A percentile compares a stretch with the other conserved stretches of the same genome.
phyloP scores from a whole-genome alignment of 208 protist genomes.

The Herpetomonas tarakana region DNA sequence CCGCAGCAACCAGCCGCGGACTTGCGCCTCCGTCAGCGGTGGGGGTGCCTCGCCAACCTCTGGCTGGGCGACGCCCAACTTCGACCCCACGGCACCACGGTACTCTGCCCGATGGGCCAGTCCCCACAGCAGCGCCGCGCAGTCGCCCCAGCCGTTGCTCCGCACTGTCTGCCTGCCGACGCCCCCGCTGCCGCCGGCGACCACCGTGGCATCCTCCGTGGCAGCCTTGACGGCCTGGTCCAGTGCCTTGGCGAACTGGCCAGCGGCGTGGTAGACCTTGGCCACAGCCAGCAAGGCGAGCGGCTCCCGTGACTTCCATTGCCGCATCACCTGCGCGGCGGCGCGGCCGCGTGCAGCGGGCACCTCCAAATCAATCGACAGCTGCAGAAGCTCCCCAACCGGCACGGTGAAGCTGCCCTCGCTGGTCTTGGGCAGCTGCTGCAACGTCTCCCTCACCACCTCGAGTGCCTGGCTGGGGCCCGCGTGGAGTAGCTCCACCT shows the following conservation, averaged over 20 bases:
- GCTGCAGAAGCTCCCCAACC: constrained; percentile 51
- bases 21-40: background rate
- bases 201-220: constrained; percentile 20
- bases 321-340: constrained; percentile 65
- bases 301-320: constrained; percentile 66
- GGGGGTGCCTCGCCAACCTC: background rate
- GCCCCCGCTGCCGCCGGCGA: background rate
- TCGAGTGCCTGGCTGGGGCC: constrained; percentile 51
- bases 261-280: constrained; percentile 64
- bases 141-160: constrained; percentile 43
- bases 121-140: constrained; percentile 64
- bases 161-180: background rate
- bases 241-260: constrained; percentile 51
- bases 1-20: background rate
- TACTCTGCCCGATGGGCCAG: constrained; percentile 37
- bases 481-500: constrained; percentile 31
- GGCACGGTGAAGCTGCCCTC: constrained; percentile 49
- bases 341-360: constrained; percentile 47
- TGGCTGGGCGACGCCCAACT: constrained; percentile 15
- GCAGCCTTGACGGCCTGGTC: constrained; percentile 66
- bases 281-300: constrained; percentile 66
- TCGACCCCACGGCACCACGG: constrained; percentile 4
- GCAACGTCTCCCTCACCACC: constrained; percentile 54
- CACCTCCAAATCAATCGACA: constrained; percentile 62
- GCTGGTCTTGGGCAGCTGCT: constrained; percentile 58